These are phyloP conservation scores for Suillus alpinus DNA, from an alignment of 768 basidiomycete genomes.

Conservation along the genomic window DNA sequence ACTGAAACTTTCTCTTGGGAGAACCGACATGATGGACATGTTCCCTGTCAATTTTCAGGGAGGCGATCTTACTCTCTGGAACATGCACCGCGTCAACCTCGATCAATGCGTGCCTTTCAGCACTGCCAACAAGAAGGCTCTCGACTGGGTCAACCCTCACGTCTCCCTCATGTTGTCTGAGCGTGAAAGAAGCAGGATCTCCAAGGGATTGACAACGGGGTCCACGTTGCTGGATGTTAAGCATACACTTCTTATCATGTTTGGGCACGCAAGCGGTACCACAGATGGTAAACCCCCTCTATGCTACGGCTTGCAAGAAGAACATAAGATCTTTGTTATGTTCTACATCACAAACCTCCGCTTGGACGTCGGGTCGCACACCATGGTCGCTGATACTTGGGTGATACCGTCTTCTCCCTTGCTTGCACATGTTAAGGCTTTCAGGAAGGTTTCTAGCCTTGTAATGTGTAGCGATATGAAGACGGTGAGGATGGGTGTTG, in stretches of 20 bases:
- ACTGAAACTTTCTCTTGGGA: conserved; percentile 12
- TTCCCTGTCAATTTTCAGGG: conserved; percentile 26
- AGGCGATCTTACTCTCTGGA: conserved; percentile 25
- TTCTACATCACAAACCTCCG: conserved; percentile 47
- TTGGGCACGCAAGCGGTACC: conserved; percentile 25
- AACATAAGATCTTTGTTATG: conserved; percentile 31
- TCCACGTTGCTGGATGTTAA: conserved; percentile 31
- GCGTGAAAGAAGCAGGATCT: conserved; percentile 24
- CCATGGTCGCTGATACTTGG: conserved; percentile 50
- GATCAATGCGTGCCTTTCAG: conserved; percentile 33
- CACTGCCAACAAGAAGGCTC: conserved; percentile 9
- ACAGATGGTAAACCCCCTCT: conserved; percentile 14
- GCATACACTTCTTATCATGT: conserved; percentile 27
- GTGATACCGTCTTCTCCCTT: conserved; percentile 36
- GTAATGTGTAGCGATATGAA: neutral
- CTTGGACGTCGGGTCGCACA: conserved; percentile 47
- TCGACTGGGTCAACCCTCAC: conserved; percentile 33
- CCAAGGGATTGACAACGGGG: conserved; percentile 10
- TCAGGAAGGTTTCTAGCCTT: neutral
- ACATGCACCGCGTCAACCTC: conserved; percentile 40
- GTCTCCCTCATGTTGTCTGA: conserved; percentile 30
- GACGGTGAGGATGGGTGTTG: conserved; percentile 22
- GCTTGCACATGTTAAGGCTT: neutral
- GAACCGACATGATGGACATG: conserved; percentile 17
- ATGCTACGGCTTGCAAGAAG: conserved; percentile 15